A percentile compares a stretch with the other conserved stretches of the same genome.
Conservation (phyloP, 176 grass and related monocot species). For the Hyparrhenia diplandra region DNA sequence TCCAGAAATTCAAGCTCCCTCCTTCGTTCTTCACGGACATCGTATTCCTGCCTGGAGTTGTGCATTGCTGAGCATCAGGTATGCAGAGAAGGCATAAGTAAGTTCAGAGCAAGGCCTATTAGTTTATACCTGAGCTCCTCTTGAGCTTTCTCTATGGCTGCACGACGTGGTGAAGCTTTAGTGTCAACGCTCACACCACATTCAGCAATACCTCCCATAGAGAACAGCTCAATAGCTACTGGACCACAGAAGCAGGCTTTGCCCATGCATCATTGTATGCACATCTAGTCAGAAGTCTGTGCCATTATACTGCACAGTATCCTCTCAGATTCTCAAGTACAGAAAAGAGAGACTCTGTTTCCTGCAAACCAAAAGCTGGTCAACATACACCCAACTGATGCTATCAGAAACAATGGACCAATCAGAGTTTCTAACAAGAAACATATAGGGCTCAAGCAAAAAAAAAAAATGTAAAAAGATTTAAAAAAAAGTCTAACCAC, state of each 20-base stretch:
- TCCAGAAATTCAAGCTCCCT: slow-evolving; percentile 97
- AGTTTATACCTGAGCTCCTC: slow-evolving; percentile 74
- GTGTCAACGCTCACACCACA: slow-evolving; percentile 60
- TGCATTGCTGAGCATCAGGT: slow-evolving; percentile 35
- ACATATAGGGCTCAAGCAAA: neutral
- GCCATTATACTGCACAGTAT: slow-evolving; percentile 11
- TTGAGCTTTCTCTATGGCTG: slow-evolving; percentile 90
- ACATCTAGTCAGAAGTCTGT: slow-evolving; percentile 23
- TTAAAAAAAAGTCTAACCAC: neutral
- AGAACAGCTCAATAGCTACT: slow-evolving; percentile 60
- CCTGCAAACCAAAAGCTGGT: slow-evolving; percentile 12
- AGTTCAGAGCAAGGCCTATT: neutral
- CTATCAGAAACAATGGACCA: slow-evolving; percentile 3
- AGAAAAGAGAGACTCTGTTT: neutral
- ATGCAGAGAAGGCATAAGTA: slow-evolving; percentile 3
- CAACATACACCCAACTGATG: neutral
- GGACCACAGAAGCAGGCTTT: slow-evolving; percentile 26
- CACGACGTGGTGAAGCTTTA: slow-evolving; percentile 77
- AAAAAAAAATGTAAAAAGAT: no score
- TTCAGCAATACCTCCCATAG: slow-evolving; percentile 93
- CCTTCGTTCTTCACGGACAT: slow-evolving; percentile 79
- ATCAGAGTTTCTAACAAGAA: neutral
- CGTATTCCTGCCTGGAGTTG: slow-evolving; percentile 85
- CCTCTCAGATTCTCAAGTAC: slow-evolving; percentile 2
- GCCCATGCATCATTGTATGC: slow-evolving; percentile 34